Conservation (phyloP, 331 rosid species). For the Cydonia oblonga region DNA sequence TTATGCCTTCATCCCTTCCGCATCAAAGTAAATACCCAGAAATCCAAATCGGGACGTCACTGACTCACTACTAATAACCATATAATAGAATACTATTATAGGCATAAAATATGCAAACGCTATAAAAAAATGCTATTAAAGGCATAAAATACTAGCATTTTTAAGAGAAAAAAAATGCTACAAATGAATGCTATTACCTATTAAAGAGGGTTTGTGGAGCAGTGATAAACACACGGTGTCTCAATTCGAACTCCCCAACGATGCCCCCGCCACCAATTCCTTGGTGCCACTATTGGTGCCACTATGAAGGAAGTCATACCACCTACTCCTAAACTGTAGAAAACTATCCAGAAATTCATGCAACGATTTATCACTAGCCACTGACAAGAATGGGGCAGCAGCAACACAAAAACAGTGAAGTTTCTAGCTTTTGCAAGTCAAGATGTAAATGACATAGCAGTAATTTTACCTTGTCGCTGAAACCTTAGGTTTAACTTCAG, state of each 20-base stretch:
- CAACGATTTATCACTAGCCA: slow-evolving; percentile 66
- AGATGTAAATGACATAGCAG: neutral
- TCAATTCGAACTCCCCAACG: slow-evolving; percentile 75
- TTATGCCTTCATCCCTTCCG: slow-evolving; percentile 79
- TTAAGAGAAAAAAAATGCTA: too few species aligned
- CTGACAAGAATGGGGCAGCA: slow-evolving; percentile 27
- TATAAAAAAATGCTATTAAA: too few species aligned
- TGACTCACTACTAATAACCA: neutral
- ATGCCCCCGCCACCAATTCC: slow-evolving; percentile 77
- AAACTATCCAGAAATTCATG: slow-evolving; percentile 88
- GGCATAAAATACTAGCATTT: too few species aligned
- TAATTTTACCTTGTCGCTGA: slow-evolving; percentile 61
- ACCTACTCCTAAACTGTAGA: slow-evolving; percentile 75
- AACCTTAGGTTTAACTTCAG: slow-evolving; percentile 74
- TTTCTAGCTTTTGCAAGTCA: neutral
- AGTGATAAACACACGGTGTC: slow-evolving; percentile 18
- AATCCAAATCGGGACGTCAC: neutral
- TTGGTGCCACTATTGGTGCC: slow-evolving; percentile 60
- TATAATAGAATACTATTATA: neutral
- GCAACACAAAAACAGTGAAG: neutral
- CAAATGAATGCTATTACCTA: too few species aligned
- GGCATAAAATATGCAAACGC: too few species aligned
- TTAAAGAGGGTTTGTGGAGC: too few species aligned
- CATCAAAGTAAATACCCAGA: slow-evolving; percentile 10
- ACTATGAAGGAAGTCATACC: slow-evolving; percentile 87